These are phyloP conservation scores for Trichomonas tenax DNA, from an alignment of 208 protist species.

Conservation along the genomic window DNA sequence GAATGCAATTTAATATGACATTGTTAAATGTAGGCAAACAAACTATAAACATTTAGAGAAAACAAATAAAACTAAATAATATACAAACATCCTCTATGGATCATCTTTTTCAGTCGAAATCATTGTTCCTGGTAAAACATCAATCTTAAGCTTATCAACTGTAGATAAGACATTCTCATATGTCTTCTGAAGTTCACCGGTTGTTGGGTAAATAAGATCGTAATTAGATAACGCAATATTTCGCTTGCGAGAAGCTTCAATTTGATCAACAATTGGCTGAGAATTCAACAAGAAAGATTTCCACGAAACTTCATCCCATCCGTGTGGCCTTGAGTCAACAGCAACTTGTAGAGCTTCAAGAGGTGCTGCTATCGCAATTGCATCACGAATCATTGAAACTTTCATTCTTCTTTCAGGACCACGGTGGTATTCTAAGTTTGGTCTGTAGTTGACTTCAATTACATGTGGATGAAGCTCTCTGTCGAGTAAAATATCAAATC, in stretches of 20 bases:
- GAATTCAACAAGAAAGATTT: background rate
- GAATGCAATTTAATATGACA: too few relatives aligned
- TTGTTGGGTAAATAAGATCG: background rate
- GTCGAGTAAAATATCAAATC: constrained; percentile 10
- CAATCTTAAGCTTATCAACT: background rate
- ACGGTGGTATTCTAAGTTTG: background rate
- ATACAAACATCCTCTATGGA: background rate
- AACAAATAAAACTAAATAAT: too few relatives aligned
- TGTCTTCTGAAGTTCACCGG: background rate
- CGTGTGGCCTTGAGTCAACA: background rate
- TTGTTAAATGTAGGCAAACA: too few relatives aligned
- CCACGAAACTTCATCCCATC: background rate
- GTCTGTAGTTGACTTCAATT: background rate
- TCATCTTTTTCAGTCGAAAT: background rate
- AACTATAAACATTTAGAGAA: too few relatives aligned
- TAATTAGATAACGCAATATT: background rate
- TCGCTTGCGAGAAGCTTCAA: background rate
- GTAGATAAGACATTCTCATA: background rate
- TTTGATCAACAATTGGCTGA: background rate
- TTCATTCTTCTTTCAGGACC: background rate
- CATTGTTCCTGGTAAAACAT: background rate
- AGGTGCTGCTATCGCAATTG: background rate
- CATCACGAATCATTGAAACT: background rate
- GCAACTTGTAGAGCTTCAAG: background rate
- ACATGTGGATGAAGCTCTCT: background rate